These are phyloP conservation scores for Clarireedia paspali DNA, from an alignment of 2,329 filamentous ascomycete genomes.

Conservation along the genomic window DNA sequence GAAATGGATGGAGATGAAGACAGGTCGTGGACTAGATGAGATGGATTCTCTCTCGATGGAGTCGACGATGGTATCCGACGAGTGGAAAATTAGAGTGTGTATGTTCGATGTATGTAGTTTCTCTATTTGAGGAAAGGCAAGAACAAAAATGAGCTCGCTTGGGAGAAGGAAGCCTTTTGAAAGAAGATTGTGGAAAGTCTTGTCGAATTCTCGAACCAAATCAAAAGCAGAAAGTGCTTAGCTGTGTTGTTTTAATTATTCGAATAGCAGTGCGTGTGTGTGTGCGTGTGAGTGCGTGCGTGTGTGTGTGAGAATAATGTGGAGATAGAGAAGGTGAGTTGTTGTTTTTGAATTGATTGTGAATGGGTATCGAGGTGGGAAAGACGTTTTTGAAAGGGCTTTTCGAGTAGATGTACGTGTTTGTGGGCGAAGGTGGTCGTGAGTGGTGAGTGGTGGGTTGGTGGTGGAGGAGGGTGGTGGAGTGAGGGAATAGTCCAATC, in stretches of 20 bases:
- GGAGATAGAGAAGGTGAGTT: neutral
- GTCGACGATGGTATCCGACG: neutral
- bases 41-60: neutral
- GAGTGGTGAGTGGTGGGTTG: too few species aligned
- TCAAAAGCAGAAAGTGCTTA: neutral
- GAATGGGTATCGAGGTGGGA: neutral
- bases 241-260: neutral
- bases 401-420: neutral
- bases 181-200: neutral
- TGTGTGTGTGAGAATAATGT: neutral
- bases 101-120: neutral
- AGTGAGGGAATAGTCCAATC: neutral
- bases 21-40: neutral
- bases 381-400: neutral
- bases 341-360: neutral
- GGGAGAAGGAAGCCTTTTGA: neutral
- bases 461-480: neutral
- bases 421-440: neutral
- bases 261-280: neutral
- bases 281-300: neutral
- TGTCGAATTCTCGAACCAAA: neutral
- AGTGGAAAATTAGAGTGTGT: neutral
- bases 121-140: neutral
- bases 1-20: neutral
- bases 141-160: neutral